Percentiles rank a stretch among this genome's conserved stretches.
Evolutionary conservation across 1,139 yeast genomes (phyloP).

Genomic region (Spencermartinsiella ligniputridi): DNA sequence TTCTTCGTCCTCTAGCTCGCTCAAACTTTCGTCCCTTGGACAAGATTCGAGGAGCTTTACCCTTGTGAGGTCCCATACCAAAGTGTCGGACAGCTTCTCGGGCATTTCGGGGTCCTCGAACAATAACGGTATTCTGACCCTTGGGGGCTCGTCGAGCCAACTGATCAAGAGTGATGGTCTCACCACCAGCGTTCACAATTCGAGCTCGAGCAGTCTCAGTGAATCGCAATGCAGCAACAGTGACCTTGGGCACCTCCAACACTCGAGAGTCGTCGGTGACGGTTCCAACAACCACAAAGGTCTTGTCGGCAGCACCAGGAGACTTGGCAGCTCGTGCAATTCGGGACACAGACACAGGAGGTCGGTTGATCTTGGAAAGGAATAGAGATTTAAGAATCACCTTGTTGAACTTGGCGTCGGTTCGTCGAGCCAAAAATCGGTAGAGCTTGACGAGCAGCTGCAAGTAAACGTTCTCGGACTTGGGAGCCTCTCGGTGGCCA

Average conservation of each 20-base stretch:
- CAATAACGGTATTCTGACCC: constrained; percentile 96
- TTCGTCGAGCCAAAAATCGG: constrained; percentile 99
- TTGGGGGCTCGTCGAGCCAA: constrained; percentile 99
- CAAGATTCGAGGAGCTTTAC: constrained; percentile 97
- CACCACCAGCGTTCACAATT: constrained; percentile 98
- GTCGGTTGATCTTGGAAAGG: constrained; percentile 98
- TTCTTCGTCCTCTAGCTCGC: constrained; percentile 99
- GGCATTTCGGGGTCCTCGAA: constrained; percentile 98
- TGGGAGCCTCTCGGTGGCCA: constrained; percentile 98
- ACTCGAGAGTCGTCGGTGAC: constrained; percentile 97
- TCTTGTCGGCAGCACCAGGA: constrained; percentile 86
- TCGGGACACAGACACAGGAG: constrained; percentile 96
- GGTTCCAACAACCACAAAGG: constrained; percentile 98
- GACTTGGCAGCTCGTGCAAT: constrained; percentile 77
- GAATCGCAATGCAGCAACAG: constrained; percentile 99
- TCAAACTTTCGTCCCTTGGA: constrained; percentile 99
- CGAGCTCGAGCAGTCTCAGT: constrained; percentile 99
- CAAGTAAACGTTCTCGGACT: constrained; percentile 98
- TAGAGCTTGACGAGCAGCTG: constrained; percentile 95
- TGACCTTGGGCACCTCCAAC: constrained; percentile 89
- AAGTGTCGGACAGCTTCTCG: constrained; percentile 99
- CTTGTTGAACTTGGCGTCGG: constrained; percentile 96
- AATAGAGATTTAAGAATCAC: constrained; percentile 89
- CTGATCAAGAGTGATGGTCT: constrained; percentile 98
- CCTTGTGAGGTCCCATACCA: constrained; percentile 99